Evolutionary conservation across 1,139 yeast species (phyloP), one percentile per base, ranked within the genome.

Genomic region (Sugiyamaella paludigena): DNA sequence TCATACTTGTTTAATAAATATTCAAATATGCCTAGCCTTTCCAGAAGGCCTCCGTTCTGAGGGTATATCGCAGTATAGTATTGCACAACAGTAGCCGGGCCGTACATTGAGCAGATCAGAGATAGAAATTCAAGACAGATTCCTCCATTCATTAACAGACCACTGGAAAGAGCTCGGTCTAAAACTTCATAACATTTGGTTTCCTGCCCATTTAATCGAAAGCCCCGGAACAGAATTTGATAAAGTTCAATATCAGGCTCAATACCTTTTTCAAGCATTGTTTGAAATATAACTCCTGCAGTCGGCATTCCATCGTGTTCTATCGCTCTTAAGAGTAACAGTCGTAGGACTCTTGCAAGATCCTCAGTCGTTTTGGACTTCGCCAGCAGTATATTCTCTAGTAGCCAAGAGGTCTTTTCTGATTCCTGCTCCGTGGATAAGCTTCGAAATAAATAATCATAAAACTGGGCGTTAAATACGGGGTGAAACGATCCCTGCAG

Each of bases 241-340:
- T 58, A 49, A 7, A 52, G 45, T 7, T 53, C 35, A 15, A 42
- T 41, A 30, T 48, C 45, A 1, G 62, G 63, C 15, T 45, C 39
- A 13, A 54, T 39, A 1, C 56, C 56, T 24, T 53, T 54, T 28
- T 56, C 50, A 2, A 54, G 30, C 57, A 61, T 56, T 27, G 49
- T 43, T 27, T 61, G 59, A 47, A 53, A 58, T n/a, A 62, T 50
- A 1, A 45, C 43, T 6, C 55, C 52, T 1, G 62, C 61, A 4
- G 56, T 54, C 6, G 47, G 46, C 39, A 61, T 51, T n/a, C 62
- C 59, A 13, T 59, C 64, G 27, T 54, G 30, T 27, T 61, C 59
- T 11, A 58, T 49, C 1, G 61, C 60, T 7, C 60, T 49, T 19
- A 52, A 41, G 33, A 62, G 40, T 3, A 58, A 48, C 16, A 56